Base-by-base conservation (phyloP, 768 basidiomycete genomes). In the Auriscalpium vulgare region DNA sequence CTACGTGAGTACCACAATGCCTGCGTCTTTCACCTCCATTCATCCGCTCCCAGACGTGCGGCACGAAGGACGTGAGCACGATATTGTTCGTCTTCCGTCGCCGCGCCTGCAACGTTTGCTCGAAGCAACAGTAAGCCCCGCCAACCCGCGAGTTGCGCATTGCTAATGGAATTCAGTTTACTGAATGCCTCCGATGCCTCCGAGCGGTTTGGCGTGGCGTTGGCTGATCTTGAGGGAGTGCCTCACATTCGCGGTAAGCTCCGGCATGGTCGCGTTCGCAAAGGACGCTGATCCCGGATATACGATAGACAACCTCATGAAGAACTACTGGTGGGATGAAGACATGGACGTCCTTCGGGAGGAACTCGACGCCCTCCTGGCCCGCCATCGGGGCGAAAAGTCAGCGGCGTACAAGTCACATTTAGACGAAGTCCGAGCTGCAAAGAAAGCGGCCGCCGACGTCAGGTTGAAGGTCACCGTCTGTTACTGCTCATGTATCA, bases 71-170 rank as follows among this genome's bases (percentile, higher is more conserved):
- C 23, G 54, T 58, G 35, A 50, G 21, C 1, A 59, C 35, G 13
- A 37, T 59, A 4, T 16, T 59, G 16, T 59, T 56, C 48, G 46
- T 47, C 9, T n/a, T 59, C 16, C 54, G 58, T 21, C 55, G 58
- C 36, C 58, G 58, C 10, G 51, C 55, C 7, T 59, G 58, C 58
- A 59, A 49, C 35, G 17, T 37, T 7, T 59, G 58, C 37, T 38
- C 46, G 38, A 16, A 34, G 48, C 1, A 19, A 2, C 58, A 56
- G 55, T 59, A 37, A 14, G 58, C 29, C 29, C 29, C 29, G 29
- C 2, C 5, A 5, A 29, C 4, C 4, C 7, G 29, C 29, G 29
- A 29, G 29, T 29, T 29, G 7, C 29, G 7, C 29, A 29, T 29
- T 29, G 29, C 29, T 29, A 4, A 29, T 4, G 7, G 29, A 4